Evolutionary conservation across 2,329 filamentous ascomycete species (phyloP).

Genomic region (Fusarium drepaniforme): DNA sequence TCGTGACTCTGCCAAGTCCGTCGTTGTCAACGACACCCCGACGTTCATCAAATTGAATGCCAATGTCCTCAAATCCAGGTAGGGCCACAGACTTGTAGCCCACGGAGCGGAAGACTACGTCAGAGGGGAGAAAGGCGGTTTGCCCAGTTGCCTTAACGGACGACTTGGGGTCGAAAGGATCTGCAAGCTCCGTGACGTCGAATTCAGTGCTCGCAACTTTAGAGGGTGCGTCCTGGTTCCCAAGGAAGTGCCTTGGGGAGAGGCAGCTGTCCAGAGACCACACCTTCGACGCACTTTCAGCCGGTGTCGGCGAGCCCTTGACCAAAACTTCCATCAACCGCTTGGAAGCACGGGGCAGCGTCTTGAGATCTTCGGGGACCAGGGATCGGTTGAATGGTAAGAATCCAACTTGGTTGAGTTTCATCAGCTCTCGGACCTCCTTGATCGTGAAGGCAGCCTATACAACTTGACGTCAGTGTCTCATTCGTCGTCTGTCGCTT

Average conservation of each 20-base stretch:
- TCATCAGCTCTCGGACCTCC: slow-evolving; percentile 89
- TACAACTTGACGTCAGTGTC: not conserved
- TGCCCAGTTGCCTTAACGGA: slow-evolving; percentile 63
- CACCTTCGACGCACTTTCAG: slow-evolving; percentile 67
- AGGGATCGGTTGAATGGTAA: slow-evolving; percentile 74
- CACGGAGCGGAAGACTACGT: slow-evolving; percentile 90
- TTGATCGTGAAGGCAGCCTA: slow-evolving; percentile 96
- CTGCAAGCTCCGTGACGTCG: slow-evolving; percentile 67
- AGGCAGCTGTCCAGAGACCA: slow-evolving; percentile 91
- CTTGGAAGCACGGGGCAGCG: slow-evolving; percentile 80
- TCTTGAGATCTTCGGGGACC: slow-evolving; percentile 74
- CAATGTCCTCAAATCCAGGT: slow-evolving; percentile 78
- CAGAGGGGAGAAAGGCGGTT: slow-evolving; percentile 68
- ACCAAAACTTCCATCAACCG: slow-evolving; percentile 84
- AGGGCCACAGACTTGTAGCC: slow-evolving; percentile 89
- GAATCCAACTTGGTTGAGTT: slow-evolving; percentile 79
- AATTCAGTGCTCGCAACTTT: slow-evolving; percentile 77
- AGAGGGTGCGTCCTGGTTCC: slow-evolving; percentile 56
- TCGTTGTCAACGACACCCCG: slow-evolving; percentile 88
- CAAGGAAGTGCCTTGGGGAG: slow-evolving; percentile 78
- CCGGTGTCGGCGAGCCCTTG: slow-evolving; percentile 74
- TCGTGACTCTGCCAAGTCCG: slow-evolving; percentile 76
- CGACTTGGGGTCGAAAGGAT: slow-evolving; percentile 65
- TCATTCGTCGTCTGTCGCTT: not conserved
- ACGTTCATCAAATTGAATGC: slow-evolving; percentile 81